A percentile compares a stretch with the other conserved stretches of the same genome.
Conservation (phyloP, 495 filamentous ascomycete genomes). For the Lasiosphaeris hirsuta region DNA sequence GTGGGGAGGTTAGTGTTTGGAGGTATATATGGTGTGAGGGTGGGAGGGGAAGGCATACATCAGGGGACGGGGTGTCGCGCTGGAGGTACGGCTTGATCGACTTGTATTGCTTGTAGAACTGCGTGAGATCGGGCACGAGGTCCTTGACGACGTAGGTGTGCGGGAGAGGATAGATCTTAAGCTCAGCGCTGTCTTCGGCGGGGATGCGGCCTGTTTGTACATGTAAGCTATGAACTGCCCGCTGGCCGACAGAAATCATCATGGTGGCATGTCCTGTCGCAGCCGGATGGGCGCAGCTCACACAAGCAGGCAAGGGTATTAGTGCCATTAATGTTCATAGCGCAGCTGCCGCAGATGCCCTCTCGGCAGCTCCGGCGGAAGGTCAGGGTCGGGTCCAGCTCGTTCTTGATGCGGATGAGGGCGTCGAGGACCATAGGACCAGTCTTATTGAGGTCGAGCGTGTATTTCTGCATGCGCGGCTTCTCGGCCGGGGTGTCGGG, state of each 20-base stretch:
- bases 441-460: constrained; percentile 94
- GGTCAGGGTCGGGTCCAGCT: constrained; percentile 92
- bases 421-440: constrained; percentile 98
- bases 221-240: constrained; percentile 5
- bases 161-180: constrained; percentile 96
- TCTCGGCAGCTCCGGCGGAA: constrained; percentile 94
- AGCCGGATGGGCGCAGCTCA: constrained; percentile 50
- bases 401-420: constrained; percentile 97
- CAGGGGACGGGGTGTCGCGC: constrained; percentile 69
- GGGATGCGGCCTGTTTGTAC: constrained; percentile 78
- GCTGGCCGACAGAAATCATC: not conserved
- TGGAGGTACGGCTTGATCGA: constrained; percentile 99
- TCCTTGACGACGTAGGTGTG: constrained; percentile 99
- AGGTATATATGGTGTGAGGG: not conserved
- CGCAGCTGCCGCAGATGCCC: constrained; percentile 96
- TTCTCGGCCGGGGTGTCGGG: constrained; percentile 86
- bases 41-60: constrained; percentile 51
- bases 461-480: constrained; percentile 91
- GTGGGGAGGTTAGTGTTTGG: constrained; percentile 10
- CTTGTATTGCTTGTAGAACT: constrained; percentile 99
- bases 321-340: constrained; percentile 98
- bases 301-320: constrained; percentile 97
- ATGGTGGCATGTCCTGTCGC: constrained; percentile 12
- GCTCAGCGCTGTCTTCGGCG: constrained; percentile 69
- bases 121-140: constrained; percentile 92